A percentile compares a stretch with the other conserved stretches of the same genome.
These are phyloP conservation scores for Lentithecium fluviatile DNA, from an alignment of 495 filamentous ascomycete species.

Conservation along the genomic window DNA sequence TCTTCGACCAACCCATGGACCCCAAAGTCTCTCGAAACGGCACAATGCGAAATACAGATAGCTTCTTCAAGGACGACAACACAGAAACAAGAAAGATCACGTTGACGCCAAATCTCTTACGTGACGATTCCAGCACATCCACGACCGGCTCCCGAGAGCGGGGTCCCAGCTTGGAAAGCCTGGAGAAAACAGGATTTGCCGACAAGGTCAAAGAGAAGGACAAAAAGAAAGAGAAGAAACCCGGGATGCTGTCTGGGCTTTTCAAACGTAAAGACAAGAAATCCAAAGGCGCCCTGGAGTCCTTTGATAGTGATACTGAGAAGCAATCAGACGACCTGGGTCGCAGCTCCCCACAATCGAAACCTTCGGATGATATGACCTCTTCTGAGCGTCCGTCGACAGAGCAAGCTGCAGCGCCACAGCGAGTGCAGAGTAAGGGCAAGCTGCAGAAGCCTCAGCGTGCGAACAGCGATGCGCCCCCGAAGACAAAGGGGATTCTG, in stretches of 20 bases:
- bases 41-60: conserved; percentile 83
- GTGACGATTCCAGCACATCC: conserved; percentile 70
- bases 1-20: conserved; percentile 51
- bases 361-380: conserved; percentile 50
- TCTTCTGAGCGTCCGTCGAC: conserved; percentile 25
- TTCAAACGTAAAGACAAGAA: conserved; percentile 97
- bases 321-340: conserved; percentile 53
- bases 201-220: conserved; percentile 72
- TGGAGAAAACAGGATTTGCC: conserved; percentile 54
- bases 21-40: conserved; percentile 67
- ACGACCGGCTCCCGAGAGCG: conserved; percentile 62
- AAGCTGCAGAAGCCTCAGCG: conserved; percentile 71
- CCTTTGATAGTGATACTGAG: conserved; percentile 49
- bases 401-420: conserved; percentile 40
- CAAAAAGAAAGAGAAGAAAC: conserved; percentile 89
- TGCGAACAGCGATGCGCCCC: conserved; percentile 21
- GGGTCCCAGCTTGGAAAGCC: conserved; percentile 52
- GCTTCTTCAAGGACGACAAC: conserved; percentile 95
- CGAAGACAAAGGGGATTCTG: conserved; percentile 13
- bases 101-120: conserved; percentile 88
- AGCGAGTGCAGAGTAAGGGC: conserved; percentile 65
- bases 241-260: conserved; percentile 85
- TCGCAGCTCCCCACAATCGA: conserved; percentile 50
- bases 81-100: conserved; percentile 97
- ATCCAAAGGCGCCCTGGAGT: conserved; percentile 53